Conservation (phyloP, 352 stramenopile species). For the Globisporangium abappressorium region DNA sequence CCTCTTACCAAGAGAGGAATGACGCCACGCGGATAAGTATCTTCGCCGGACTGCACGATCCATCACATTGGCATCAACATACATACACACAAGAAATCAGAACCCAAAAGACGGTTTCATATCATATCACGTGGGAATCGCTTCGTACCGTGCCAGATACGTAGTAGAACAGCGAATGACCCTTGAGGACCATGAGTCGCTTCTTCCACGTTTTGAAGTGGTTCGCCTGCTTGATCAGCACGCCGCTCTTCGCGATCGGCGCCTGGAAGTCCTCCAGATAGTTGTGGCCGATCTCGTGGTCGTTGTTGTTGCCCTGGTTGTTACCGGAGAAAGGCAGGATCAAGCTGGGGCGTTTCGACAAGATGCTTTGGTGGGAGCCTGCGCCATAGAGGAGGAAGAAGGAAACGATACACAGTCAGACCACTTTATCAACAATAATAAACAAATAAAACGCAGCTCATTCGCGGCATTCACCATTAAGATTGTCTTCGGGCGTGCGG, state of each 20-base stretch:
- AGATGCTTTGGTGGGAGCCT: constrained; percentile 39
- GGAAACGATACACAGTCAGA: neutral
- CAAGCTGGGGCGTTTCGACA: constrained; percentile 71
- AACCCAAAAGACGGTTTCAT: constrained; percentile 6
- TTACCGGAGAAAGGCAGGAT: constrained; percentile 62
- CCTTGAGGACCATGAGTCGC: constrained; percentile 85
- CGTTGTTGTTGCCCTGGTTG: constrained; percentile 16
- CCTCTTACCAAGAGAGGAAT: constrained; percentile 56
- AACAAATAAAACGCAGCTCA: neutral
- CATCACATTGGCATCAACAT: constrained; percentile 8
- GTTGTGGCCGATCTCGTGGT: constrained; percentile 28
- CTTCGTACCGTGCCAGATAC: constrained; percentile 73
- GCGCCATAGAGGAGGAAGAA: neutral
- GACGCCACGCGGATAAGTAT: constrained; percentile 79
- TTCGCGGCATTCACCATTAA: constrained; percentile 25
- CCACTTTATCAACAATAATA: neutral
- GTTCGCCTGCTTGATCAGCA: constrained; percentile 86
- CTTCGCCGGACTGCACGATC: constrained; percentile 64
- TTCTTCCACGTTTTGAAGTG: constrained; percentile 91
- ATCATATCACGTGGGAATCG: constrained; percentile 2
- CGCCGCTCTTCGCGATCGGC: constrained; percentile 77
- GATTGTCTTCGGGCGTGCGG: constrained; percentile 30
- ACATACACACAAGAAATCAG: constrained; percentile 11
- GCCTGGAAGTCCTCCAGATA: constrained; percentile 82
- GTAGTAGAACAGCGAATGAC: constrained; percentile 88